Evolutionary conservation across 73 alveolate species (phyloP), one percentile per base, ranked within the genome.

Genomic region (Breviolum minutum): DNA sequence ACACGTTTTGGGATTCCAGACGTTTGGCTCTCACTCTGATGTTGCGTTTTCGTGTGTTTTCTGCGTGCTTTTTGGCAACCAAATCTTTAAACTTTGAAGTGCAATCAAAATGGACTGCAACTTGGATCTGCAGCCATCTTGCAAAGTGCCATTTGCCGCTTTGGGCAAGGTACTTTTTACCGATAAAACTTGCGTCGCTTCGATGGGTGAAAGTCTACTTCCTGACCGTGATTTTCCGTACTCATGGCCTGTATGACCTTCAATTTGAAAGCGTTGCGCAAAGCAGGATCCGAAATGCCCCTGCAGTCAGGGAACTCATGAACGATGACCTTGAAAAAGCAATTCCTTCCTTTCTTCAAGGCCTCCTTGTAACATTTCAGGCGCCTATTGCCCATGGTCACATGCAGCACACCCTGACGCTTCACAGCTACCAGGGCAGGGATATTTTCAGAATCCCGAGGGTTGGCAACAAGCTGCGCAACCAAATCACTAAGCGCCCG

Each of bases 311-410:
- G 92, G 13, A 83, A 60, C 24, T 83, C 92, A 32, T 83, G 92
- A 17, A 83, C 92, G 62, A 85, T 63, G 64, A 85, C 40, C 79
- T 85, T 85, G 94, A 85, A 85, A 76, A n/a, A n/a, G 71, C 94
- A 85, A 63, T 85, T 79, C 8, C 19, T 27, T 12, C 94, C 94
- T 0, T 30, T 63, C 29, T 20, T 5, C 80, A 22, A 85, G 63
- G 94, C 94, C 22, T 62, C 79, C 94, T 85, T 85, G 79, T 62
- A 85, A 63, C 94, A 85, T 63, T 63, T 85, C 63, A 85, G 29
- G 1, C 80, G 60, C 13, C 94, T 76, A n/a, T 85, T 85, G 94
- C 94, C 94, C 22, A 62, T 63, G 7, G 63, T 40, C 62, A 85
- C 94, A 20, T 11, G 63, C 80, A 10, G 24, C 63, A 27, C 14